Percentiles rank a stretch among this genome's conserved stretches.
These are phyloP conservation scores for Phytophthora boehmeriae DNA, from an alignment of 352 stramenopile genomes.

Conservation along the genomic window DNA sequence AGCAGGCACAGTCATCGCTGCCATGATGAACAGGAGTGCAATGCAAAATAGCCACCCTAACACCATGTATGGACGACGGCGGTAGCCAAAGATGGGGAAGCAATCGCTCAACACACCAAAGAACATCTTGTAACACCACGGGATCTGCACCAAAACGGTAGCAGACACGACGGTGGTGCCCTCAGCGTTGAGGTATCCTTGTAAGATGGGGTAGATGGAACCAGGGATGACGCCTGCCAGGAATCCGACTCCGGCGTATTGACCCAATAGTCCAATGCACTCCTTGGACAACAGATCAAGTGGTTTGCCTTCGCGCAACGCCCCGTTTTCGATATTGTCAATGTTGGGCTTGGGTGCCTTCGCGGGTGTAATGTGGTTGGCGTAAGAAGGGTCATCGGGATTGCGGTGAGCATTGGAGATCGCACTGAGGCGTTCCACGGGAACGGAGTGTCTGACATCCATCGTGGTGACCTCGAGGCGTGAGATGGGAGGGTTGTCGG, in stretches of 20 bases:
- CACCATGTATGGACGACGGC: constrained; percentile 52
- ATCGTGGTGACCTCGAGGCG: constrained; percentile 16
- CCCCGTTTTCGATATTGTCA: constrained; percentile 29
- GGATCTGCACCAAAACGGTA: constrained; percentile 49
- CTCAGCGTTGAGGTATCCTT: constrained; percentile 55
- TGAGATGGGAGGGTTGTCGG: constrained; percentile 6
- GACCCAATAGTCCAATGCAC: constrained; percentile 46
- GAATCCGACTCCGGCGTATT: constrained; percentile 56
- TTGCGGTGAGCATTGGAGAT: constrained; percentile 32
- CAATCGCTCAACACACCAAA: constrained; percentile 55
- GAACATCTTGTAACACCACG: constrained; percentile 57
- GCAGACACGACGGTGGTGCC: constrained; percentile 49
- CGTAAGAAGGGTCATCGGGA: constrained; percentile 22
- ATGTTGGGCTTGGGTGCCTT: constrained; percentile 23
- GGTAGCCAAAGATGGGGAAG: constrained; percentile 47
- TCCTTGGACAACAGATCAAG: constrained; percentile 41
- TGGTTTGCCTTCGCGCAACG: constrained; percentile 40
- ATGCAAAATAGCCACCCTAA: constrained; percentile 48
- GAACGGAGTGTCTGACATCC: constrained; percentile 23
- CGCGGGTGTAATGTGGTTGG: constrained; percentile 22
- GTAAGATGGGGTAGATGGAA: constrained; percentile 53
- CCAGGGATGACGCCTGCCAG: constrained; percentile 43
- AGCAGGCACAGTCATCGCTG: constrained; percentile 23
- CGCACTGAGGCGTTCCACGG: constrained; percentile 31
- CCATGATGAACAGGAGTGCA: constrained; percentile 39